Conservation (phyloP, 306 rosid genomes). For the Castanea sativa region DNA sequence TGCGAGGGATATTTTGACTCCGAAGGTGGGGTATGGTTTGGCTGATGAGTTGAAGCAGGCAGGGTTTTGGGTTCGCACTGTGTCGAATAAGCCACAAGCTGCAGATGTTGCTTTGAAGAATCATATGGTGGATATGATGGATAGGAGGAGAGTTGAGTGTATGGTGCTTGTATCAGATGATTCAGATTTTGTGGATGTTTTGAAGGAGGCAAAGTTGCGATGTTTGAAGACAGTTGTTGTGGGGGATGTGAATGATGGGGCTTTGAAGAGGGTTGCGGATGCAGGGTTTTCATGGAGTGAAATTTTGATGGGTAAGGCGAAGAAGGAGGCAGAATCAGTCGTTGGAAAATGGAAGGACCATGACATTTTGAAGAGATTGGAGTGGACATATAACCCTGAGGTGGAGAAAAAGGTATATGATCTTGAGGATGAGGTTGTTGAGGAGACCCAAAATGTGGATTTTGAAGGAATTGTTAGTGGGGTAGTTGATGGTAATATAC, state of each 20-base stretch:
- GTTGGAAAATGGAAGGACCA: conserved; percentile 79
- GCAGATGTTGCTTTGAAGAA: conserved; percentile 48
- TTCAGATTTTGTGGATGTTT: conserved; percentile 53
- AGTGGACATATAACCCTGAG: conserved; percentile 70
- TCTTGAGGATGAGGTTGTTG: conserved; percentile 24
- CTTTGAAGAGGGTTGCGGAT: conserved; percentile 74
- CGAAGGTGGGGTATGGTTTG: conserved; percentile 61
- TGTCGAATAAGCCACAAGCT: conserved; percentile 48
- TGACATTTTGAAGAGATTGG: conserved; percentile 69
- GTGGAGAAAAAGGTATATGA: conserved; percentile 30
- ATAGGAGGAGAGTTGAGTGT: conserved; percentile 55
- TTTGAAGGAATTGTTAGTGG: conserved; percentile 29
- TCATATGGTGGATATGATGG: conserved; percentile 74
- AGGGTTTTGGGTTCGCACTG: conserved; percentile 63
- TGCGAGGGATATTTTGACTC: conserved; percentile 53
- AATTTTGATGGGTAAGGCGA: conserved; percentile 72
- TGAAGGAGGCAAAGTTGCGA: conserved; percentile 75
- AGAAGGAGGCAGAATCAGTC: conserved; percentile 63
- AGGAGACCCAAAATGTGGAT: conserved; percentile 38
- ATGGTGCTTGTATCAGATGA: conserved; percentile 88
- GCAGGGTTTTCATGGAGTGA: conserved; percentile 79
- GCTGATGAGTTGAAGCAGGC: conserved; percentile 68
- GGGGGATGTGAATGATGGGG: conserved; percentile 67
- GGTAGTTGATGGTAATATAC: conserved; percentile 27
- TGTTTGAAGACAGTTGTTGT: conserved; percentile 71